Conservation (phyloP, 129 eudicot genomes). For the Chrysanthemum seticuspe region DNA sequence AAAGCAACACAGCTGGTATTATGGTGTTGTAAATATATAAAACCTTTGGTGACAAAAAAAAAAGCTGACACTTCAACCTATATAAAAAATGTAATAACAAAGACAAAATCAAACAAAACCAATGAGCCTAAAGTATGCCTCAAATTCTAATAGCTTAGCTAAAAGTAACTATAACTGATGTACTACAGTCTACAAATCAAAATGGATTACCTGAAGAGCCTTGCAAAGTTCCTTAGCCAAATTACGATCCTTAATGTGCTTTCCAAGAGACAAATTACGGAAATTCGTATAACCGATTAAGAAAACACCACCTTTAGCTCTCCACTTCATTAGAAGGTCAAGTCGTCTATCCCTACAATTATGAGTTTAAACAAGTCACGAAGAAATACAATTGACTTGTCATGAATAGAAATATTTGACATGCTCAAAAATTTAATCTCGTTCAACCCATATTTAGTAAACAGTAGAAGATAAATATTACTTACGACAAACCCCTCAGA, state of each 20-base stretch:
- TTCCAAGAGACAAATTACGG: slow-evolving; percentile 82
- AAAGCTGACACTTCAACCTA: no score
- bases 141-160: neutral
- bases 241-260: slow-evolving; percentile 72
- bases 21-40: no score
- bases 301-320: slow-evolving; percentile 84
- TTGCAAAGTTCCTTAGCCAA: slow-evolving; percentile 59
- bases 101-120: neutral
- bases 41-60: no score
- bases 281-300: slow-evolving; percentile 83
- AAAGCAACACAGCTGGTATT: no score
- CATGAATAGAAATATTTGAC: slow-evolving; percentile 6
- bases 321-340: slow-evolving; percentile 84
- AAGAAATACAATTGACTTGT: neutral
- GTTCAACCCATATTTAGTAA: neutral
- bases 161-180: neutral
- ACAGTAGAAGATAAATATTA: no score
- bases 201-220: slow-evolving; percentile 64
- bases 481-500: no score
- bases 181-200: neutral
- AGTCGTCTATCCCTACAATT: slow-evolving; percentile 71
- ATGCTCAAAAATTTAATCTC: slow-evolving; percentile 4
- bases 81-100: no score
- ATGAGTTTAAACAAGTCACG: slow-evolving; percentile 1
- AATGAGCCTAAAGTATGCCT: neutral